Conservation (phyloP, 2,329 filamentous ascomycete species). For the Harringtonia aguacate region DNA sequence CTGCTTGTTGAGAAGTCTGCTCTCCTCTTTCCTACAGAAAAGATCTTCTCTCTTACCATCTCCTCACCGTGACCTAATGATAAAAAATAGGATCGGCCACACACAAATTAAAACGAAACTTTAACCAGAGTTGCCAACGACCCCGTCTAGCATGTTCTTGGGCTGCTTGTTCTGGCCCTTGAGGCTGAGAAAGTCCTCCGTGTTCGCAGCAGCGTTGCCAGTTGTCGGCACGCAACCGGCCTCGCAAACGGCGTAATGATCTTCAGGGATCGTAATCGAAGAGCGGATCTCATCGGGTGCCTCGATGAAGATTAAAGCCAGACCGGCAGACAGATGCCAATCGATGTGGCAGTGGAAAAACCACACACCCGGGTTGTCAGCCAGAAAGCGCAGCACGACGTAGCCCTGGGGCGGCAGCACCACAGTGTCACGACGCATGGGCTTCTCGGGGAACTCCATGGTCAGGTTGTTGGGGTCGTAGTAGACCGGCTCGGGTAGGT, state of each 20-base stretch:
- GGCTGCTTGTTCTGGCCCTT: conserved; percentile 14
- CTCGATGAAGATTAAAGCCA: conserved; percentile 55
- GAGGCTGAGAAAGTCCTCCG: conserved; percentile 15
- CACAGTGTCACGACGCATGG: conserved; percentile 59
- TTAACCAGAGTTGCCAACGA: too few relatives aligned
- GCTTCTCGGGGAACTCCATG: conserved; percentile 39
- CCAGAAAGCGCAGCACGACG: conserved; percentile 54
- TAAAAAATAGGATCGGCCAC: too few relatives aligned
- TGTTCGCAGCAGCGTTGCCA: conserved; percentile 20
- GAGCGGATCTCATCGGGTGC: conserved; percentile 52
- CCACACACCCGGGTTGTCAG: conserved; percentile 52
- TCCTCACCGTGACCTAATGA: too few relatives aligned
- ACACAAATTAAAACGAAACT: too few relatives aligned
- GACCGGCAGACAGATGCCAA: conserved; percentile 60
- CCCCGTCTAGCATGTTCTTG: too few relatives aligned
- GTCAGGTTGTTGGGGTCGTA: conserved; percentile 13
- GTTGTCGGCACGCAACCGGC: conserved; percentile 11
- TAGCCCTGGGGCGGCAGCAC: conserved; percentile 56
- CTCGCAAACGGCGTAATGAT: conserved; percentile 48
- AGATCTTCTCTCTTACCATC: too few relatives aligned
- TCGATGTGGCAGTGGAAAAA: conserved; percentile 74
- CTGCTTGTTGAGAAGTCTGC: too few relatives aligned
- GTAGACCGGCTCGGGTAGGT: conserved; percentile 22
- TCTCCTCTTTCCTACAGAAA: too few relatives aligned
- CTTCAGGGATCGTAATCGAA: conserved; percentile 45